phyloP scores from a whole-genome alignment of 2,329 filamentous ascomycete genomes.

The Aspergillus pseudotamarii region DNA sequence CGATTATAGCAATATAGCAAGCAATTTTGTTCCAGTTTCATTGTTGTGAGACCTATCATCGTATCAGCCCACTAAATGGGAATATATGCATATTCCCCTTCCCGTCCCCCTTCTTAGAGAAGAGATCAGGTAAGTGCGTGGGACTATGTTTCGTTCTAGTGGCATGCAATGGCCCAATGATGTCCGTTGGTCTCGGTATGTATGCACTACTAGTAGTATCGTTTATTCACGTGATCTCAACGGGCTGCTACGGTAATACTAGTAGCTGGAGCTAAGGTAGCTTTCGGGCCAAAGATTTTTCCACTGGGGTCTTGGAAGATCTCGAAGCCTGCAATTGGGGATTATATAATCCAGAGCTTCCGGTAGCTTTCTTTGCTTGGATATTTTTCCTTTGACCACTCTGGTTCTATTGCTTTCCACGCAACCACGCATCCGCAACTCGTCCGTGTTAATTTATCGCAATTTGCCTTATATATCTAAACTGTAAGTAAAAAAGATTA shows the following conservation, averaged over 20 bases:
- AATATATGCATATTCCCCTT: not conserved
- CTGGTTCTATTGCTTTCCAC: conserved; percentile 11
- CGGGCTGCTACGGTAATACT: too few species aligned
- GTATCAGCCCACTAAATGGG: not conserved
- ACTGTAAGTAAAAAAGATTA: not conserved
- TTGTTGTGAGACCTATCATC: too few species aligned
- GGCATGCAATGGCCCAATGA: not conserved
- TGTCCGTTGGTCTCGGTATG: not conserved
- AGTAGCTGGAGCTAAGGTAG: not conserved
- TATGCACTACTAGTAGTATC: too few species aligned
- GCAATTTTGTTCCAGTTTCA: too few species aligned
- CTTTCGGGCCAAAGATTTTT: not conserved
- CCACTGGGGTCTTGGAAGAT: not conserved
- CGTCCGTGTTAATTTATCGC: not conserved
- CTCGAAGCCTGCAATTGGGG: not conserved
- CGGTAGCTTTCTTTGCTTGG: conserved; percentile 1
- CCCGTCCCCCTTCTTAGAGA: too few species aligned
- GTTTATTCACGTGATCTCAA: not conserved
- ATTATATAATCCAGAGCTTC: conserved; percentile 11
- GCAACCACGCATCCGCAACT: not conserved
- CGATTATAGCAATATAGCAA: not conserved
- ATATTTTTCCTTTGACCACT: conserved; percentile 11
- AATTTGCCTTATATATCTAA: not conserved
- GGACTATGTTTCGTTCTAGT: not conserved
- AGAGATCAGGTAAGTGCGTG: too few species aligned